Percentiles rank a stretch among this genome's conserved stretches.
Evolutionary conservation across 2,329 filamentous ascomycete species (phyloP).

Genomic region (Dichotomopilus funicola): DNA sequence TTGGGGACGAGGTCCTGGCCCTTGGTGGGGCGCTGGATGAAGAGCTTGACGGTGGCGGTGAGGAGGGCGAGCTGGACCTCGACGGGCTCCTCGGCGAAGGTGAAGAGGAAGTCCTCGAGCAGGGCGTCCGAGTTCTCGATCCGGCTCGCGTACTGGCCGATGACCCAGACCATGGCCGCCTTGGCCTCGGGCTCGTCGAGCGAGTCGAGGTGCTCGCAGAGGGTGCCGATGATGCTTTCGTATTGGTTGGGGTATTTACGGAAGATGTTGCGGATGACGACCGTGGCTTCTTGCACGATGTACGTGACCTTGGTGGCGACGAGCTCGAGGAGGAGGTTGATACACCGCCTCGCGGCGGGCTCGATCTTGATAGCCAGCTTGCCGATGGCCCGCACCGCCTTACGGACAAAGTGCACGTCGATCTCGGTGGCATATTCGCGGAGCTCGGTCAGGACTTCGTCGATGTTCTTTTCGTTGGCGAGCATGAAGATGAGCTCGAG

Average conservation of each 20-base stretch:
- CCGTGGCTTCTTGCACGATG: slow-evolving; percentile 97
- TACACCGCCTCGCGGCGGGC: slow-evolving; percentile 82
- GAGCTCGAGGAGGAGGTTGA: slow-evolving; percentile 84
- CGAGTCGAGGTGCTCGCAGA: slow-evolving; percentile 94
- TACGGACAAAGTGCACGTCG: slow-evolving; percentile 96
- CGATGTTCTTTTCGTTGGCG: slow-evolving; percentile 89
- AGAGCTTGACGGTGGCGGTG: slow-evolving; percentile 94
- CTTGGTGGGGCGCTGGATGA: slow-evolving; percentile 93
- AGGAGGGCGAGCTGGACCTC: slow-evolving; percentile 93
- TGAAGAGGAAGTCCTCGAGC: slow-evolving; percentile 89
- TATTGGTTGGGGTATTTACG: slow-evolving; percentile 98
- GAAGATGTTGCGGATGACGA: slow-evolving; percentile 98
- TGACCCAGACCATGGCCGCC: slow-evolving; percentile 98
- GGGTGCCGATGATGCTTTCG: slow-evolving; percentile 90
- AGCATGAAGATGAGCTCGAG: slow-evolving; percentile 99
- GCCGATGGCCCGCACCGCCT: slow-evolving; percentile 93
- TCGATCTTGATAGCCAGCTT: slow-evolving; percentile 99
- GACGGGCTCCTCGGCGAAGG: slow-evolving; percentile 88
- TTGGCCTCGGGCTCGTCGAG: slow-evolving; percentile 97
- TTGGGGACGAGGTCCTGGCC: slow-evolving; percentile 89
- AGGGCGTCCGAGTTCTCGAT: slow-evolving; percentile 95
- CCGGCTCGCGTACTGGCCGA: slow-evolving; percentile 92
- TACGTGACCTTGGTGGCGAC: slow-evolving; percentile 98
- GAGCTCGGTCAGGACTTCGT: slow-evolving; percentile 87
- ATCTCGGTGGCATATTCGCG: slow-evolving; percentile 98